phyloP scores from a whole-genome alignment of 163 green algal genomes.

The Chloromonas sp. region DNA sequence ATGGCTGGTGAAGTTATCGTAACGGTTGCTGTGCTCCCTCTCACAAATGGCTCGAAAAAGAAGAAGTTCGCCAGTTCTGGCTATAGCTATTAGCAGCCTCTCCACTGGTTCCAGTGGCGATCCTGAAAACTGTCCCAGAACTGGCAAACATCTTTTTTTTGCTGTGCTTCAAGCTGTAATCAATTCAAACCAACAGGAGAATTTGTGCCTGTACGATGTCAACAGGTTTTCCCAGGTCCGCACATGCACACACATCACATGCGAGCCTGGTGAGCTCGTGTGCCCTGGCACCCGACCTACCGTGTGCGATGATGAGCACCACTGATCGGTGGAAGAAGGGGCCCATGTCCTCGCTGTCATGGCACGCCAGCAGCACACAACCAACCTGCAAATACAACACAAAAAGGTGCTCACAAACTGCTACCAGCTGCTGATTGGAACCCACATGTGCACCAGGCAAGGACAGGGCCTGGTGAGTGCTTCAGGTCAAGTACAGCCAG shows the following conservation, averaged over 20 bases:
- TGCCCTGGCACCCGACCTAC: slow-evolving; percentile 2
- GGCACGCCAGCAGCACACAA: slow-evolving; percentile 34
- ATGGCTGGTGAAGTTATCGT: too few relatives aligned
- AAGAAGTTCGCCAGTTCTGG: too few relatives aligned
- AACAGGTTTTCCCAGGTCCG: background rate
- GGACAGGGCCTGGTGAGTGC: background rate
- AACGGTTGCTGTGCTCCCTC: too few relatives aligned
- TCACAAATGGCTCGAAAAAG: too few relatives aligned
- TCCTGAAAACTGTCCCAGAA: too few relatives aligned
- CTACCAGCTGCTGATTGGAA: background rate
- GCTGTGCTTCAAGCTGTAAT: too few relatives aligned
- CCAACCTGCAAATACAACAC: slow-evolving; percentile 26
- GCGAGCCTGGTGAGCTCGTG: background rate
- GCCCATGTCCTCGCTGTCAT: background rate
- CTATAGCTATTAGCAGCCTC: too few relatives aligned
- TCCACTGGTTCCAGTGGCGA: too few relatives aligned
- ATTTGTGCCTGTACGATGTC: too few relatives aligned
- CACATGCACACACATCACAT: background rate
- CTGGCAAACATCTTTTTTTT: too few relatives aligned
- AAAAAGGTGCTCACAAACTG: background rate
- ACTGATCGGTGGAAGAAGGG: slow-evolving; percentile 34
- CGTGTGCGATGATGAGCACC: slow-evolving; percentile 35
- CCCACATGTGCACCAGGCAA: too few relatives aligned
- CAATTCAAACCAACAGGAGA: too few relatives aligned
- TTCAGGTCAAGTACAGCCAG: background rate